phyloP scores from a whole-genome alignment of 768 basidiomycete genomes.

The Hypsizygus marmoreus region DNA sequence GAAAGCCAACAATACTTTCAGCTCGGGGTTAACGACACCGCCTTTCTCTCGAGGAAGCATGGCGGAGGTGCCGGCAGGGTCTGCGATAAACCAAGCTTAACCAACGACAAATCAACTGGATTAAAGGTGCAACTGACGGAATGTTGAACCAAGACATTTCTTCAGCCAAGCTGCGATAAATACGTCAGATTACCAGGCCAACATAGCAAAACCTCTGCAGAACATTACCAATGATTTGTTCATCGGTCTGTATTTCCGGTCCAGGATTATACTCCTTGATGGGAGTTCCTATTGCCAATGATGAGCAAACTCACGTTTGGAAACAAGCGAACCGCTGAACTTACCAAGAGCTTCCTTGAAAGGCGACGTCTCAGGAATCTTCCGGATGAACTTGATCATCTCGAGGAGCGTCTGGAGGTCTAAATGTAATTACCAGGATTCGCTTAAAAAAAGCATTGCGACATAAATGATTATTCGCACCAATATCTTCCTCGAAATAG shows the following conservation, averaged over 20 bases:
- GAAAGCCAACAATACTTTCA: conserved; percentile 35
- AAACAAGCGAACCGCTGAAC: not conserved
- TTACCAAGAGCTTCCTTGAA: conserved; percentile 20
- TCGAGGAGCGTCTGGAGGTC: conserved; percentile 19
- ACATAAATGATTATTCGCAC: conserved; percentile 20
- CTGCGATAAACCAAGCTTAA: conserved; percentile 27
- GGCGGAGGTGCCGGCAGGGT: conserved; percentile 49
- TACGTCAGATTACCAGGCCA: not conserved
- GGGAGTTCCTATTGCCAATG: not conserved
- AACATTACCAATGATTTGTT: conserved; percentile 38
- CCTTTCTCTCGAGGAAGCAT: conserved; percentile 54
- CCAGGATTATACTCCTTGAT: conserved; percentile 37
- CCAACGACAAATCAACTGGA: not conserved
- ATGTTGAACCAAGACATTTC: conserved; percentile 2
- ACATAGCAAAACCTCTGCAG: conserved; percentile 1
- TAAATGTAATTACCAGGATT: conserved; percentile 2
- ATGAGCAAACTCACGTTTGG: too few species aligned
- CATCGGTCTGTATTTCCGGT: conserved; percentile 28
- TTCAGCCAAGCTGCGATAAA: conserved; percentile 11
- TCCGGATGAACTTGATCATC: conserved; percentile 19
- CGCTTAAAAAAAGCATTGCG: not conserved
- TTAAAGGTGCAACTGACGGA: conserved; percentile 3
- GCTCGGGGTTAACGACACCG: conserved; percentile 51
- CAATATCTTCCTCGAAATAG: conserved; percentile 43
- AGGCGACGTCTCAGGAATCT: conserved; percentile 17